Base-by-base conservation (phyloP, 1,284 basidiomycete genomes). In the Apiotrichum gracile region DNA sequence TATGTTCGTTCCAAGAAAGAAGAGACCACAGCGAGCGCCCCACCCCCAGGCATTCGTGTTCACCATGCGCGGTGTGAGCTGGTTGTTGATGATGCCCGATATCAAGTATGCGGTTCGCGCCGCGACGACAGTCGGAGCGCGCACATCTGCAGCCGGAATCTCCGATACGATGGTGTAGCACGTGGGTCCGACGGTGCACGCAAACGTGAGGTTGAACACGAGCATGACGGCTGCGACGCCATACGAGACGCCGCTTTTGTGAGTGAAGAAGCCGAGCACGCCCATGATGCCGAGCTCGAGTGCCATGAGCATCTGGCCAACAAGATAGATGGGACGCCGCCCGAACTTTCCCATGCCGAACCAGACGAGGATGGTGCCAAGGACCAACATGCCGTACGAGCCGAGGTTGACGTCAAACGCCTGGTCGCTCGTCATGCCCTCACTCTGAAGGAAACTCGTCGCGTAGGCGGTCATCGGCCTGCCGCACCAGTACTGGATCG, bases 61-160 rank as follows among this genome's bases (percentile, higher is more conserved):
- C 34, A 79, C 65, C 75, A 77, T 75, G 42, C 75, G 64, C 3
- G 78, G 78, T n/a, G 69, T 70, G 31, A 67, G 51, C 34, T 61
- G 61, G 27, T 47, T 44, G 42, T 42, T 49, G 51, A 77, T 65
- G 54, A 76, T 70, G 49, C 71, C 70, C 37, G 66, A 70, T 24
- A 71, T 58, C 50, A 66, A 69, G 66, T 79, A 79, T 3, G 67
- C 57, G 47, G 70, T 70, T 24, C 78, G 72, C 2, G 74, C 69
- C 9, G 79, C 66, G 2, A 75, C 78, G 61, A 79, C 71, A 2
- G 78, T 74, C 59, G 78, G 78, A 68, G 61, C 49, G 72, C 75
- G 40, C 17, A 73, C 39, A 4, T 51, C 47, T 6, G 60, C 55
- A 1, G 56, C 40, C 9, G 58, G 53, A 7, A 57, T 41, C 27